These are phyloP conservation scores for Caryopteris hybrid DNA, from an alignment of 305 asterid species.

Conservation along the genomic window DNA sequence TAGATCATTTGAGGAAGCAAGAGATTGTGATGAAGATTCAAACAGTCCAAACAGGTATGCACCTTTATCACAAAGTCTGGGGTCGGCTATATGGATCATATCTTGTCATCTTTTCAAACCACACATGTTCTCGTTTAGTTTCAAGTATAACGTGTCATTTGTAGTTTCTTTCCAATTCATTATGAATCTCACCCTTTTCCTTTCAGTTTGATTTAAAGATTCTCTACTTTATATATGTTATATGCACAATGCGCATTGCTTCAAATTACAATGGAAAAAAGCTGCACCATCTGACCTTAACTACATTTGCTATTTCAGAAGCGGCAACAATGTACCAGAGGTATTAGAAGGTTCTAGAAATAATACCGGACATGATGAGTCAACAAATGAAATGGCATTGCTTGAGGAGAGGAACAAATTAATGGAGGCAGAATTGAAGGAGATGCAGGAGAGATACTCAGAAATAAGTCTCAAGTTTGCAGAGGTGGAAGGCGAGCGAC, in stretches of 20 bases:
- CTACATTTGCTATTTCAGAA: conserved; percentile 25
- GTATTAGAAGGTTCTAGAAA: not conserved
- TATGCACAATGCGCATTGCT: not conserved
- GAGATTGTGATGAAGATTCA: conserved; percentile 16
- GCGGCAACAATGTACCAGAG: not conserved
- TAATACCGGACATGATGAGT: conserved; percentile 23
- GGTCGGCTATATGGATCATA: not conserved
- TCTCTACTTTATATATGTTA: not conserved
- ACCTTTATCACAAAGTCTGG: not conserved
- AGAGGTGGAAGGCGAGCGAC: conserved; percentile 96
- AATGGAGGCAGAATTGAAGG: conserved; percentile 81
- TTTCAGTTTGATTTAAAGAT: not conserved
- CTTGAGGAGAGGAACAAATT: conserved; percentile 51
- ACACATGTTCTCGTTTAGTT: too few species aligned
- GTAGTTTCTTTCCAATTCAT: not conserved
- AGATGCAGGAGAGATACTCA: conserved; percentile 92
- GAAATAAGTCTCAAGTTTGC: conserved; percentile 97
- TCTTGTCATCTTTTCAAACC: not conserved
- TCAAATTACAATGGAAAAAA: not conserved
- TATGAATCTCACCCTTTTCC: too few species aligned
- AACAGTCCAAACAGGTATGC: conserved; percentile 12
- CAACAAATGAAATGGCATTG: conserved; percentile 32
- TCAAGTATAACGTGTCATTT: not conserved
- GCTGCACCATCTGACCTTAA: conserved; percentile 17
- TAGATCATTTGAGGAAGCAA: conserved; percentile 16